Percentiles rank a stretch among this genome's conserved stretches.
Conservation (phyloP, 1,139 yeast species). For the Kurtzmaniella natalensis region DNA sequence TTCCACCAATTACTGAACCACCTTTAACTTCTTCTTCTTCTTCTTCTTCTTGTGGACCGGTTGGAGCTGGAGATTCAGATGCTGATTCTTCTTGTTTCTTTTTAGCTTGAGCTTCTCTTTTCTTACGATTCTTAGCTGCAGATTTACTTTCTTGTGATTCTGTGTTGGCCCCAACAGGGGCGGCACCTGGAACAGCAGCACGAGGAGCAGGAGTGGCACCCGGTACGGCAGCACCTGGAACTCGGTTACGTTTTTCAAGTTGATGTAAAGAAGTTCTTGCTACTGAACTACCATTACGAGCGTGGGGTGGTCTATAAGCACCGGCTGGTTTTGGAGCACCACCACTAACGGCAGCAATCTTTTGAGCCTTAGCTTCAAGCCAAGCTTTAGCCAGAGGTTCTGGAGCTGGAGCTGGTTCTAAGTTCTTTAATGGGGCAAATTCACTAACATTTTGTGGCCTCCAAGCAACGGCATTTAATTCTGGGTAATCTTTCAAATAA, state of each 20-base stretch:
- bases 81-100: constrained; percentile 5
- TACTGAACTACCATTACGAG: constrained; percentile 51
- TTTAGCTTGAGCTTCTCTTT: constrained; percentile 47
- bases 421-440: constrained; percentile 56
- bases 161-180: constrained; percentile 22
- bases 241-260: constrained; percentile 29
- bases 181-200: constrained; percentile 39
- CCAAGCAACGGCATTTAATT: constrained; percentile 82
- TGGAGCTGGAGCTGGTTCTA: constrained; percentile 60
- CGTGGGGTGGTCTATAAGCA: constrained; percentile 96
- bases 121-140: constrained; percentile 73
- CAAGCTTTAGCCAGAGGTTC: constrained; percentile 64
- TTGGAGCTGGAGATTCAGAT: constrained; percentile 13
- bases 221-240: constrained; percentile 13
- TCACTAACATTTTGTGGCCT: constrained; percentile 62
- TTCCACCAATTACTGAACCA: constrained; percentile 54
- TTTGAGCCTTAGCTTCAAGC: constrained; percentile 30
- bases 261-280: constrained; percentile 52
- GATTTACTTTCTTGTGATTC: constrained; percentile 48
- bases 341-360: constrained; percentile 33
- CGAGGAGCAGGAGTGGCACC: constrained; percentile 23
- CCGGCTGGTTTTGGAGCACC: constrained; percentile 61
- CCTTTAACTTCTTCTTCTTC: constrained; percentile 14
- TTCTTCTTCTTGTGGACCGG: constrained; percentile 16
- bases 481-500: constrained; percentile 74